Evolutionary conservation across 805 yeast species (phyloP).

Genomic region (Geotrichum ghanense): DNA sequence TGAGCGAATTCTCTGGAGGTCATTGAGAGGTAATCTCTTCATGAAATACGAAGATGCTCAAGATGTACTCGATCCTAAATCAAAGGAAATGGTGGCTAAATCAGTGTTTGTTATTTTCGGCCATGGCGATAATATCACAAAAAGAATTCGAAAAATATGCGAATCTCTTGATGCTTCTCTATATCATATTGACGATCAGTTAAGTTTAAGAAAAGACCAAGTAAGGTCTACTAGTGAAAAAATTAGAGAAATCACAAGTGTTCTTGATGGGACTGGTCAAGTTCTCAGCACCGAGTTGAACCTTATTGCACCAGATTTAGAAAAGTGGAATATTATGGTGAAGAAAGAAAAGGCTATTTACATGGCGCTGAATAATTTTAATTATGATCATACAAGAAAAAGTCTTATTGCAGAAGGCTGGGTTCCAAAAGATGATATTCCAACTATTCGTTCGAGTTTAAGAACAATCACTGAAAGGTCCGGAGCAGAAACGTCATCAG

Average conservation of each 20-base stretch:
- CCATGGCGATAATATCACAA: conserved; percentile 67
- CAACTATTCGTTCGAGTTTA: conserved; percentile 46
- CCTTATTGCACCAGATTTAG: conserved; percentile 62
- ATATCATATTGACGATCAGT: conserved; percentile 45
- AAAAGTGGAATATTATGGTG: conserved; percentile 57
- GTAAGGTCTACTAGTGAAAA: conserved; percentile 32
- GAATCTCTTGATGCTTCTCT: conserved; percentile 81
- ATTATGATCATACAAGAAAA: conserved; percentile 68
- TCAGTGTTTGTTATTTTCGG: conserved; percentile 83
- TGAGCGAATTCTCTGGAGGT: conserved; percentile 84
- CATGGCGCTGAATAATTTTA: conserved; percentile 63
- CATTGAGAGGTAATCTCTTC: conserved; percentile 81
- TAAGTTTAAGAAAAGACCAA: conserved; percentile 29
- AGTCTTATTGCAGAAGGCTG: conserved; percentile 96
- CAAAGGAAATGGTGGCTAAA: conserved; percentile 48
- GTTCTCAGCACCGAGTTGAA: conserved; percentile 68
- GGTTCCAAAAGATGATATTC: conserved; percentile 72
- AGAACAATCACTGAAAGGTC: conserved; percentile 46
- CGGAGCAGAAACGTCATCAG: conserved; percentile 31
- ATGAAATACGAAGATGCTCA: conserved; percentile 64
- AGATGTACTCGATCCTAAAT: conserved; percentile 48
- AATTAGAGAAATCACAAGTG: conserved; percentile 46
- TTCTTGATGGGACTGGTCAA: conserved; percentile 47
- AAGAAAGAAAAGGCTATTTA: conserved; percentile 78
- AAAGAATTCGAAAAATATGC: conserved; percentile 66